Percentiles rank a stretch among this genome's conserved stretches.
Evolutionary conservation across 805 yeast genomes (phyloP).

Genomic region (Candida parachauliodes): DNA sequence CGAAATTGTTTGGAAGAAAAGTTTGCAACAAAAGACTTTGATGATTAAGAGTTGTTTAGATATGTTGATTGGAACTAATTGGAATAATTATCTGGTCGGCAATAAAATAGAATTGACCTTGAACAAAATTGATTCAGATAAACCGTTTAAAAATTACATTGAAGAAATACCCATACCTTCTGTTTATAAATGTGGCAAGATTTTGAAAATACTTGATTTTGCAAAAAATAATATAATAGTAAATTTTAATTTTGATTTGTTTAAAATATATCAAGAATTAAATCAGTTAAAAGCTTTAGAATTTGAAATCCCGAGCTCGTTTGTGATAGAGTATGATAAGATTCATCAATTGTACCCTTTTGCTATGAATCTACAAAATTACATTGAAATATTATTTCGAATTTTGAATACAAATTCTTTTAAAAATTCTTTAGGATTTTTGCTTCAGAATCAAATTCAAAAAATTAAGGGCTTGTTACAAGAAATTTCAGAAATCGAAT

Average conservation of each 20-base stretch:
- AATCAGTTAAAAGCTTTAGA: constrained; percentile 47
- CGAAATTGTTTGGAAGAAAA: constrained; percentile 16
- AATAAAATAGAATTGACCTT: constrained; percentile 53
- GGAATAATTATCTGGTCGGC: constrained; percentile 48
- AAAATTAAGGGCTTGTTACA: constrained; percentile 30
- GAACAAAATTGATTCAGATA: constrained; percentile 37
- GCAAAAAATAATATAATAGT: constrained; percentile 32
- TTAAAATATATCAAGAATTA: constrained; percentile 51
- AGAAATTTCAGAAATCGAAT: constrained; percentile 37
- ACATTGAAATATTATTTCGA: constrained; percentile 3
- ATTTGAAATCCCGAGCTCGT: constrained; percentile 53
- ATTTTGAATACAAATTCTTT: constrained; percentile 21
- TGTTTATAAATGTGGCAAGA: constrained; percentile 20
- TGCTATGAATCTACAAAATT: constrained; percentile 41
- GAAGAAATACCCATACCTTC: constrained; percentile 8
- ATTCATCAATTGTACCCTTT: constrained; percentile 54
- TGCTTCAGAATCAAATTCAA: constrained; percentile 35
- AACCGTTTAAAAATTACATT: constrained; percentile 50
- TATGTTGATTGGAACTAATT: constrained; percentile 28
- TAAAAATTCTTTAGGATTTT: constrained; percentile 39
- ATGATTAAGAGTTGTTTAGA: constrained; percentile 22
- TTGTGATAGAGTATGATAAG: constrained; percentile 45
- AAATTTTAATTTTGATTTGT: constrained; percentile 47
- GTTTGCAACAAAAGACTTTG: constrained; percentile 18
- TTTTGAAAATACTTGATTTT: constrained; percentile 35